These are phyloP conservation scores for Pichia heedii DNA, from an alignment of 805 yeast genomes.

Conservation along the genomic window DNA sequence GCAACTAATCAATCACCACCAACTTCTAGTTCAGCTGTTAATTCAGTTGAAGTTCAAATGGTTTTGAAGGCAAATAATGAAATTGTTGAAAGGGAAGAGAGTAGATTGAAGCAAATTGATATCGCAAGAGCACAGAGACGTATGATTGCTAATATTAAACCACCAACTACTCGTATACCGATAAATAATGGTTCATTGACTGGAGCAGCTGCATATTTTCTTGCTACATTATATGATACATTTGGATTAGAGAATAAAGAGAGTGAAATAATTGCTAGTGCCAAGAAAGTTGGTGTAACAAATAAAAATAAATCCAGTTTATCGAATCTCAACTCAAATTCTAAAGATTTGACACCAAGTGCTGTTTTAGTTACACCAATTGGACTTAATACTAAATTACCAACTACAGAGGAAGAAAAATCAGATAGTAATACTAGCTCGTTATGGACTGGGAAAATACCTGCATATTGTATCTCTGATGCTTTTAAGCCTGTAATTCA, in stretches of 20 bases:
- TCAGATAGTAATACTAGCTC: background rate
- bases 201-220: conserved; percentile 42
- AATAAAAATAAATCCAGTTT: background rate
- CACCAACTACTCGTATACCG: background rate
- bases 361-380: conserved; percentile 32
- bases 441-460: conserved; percentile 33
- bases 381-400: conserved; percentile 28
- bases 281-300: conserved; percentile 8
- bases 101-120: conserved; percentile 25
- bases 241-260: conserved; percentile 37
- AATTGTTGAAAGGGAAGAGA: conserved; percentile 22
- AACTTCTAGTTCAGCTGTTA: conserved; percentile 11
- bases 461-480: conserved; percentile 35
- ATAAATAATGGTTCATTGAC: conserved; percentile 19
- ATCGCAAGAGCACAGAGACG: conserved; percentile 36
- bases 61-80: conserved; percentile 25
- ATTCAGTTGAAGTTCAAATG: conserved; percentile 15
- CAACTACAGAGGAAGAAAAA: conserved; percentile 8
- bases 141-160: conserved; percentile 23
- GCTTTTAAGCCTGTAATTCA: conserved; percentile 28
- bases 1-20: background rate
- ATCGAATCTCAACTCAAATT: background rate
- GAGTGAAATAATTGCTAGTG: conserved; percentile 13
- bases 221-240: conserved; percentile 42
- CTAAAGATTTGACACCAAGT: conserved; percentile 27